These are phyloP conservation scores for Nemania sp. DNA, from an alignment of 2,329 filamentous ascomycete species.

Conservation along the genomic window DNA sequence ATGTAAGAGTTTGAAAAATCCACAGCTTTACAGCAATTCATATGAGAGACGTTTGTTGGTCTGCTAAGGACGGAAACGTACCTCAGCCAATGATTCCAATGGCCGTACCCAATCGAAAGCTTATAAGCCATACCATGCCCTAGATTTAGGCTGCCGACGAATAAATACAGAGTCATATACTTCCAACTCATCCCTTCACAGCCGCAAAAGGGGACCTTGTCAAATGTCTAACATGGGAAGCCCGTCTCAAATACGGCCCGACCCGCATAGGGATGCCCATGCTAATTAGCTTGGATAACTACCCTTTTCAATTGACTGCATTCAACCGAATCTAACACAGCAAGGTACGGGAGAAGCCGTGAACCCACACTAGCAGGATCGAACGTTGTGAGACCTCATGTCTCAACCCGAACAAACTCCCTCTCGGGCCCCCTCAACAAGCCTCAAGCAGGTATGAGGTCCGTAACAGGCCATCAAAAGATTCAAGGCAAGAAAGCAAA, in stretches of 20 bases:
- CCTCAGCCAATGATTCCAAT: neutral
- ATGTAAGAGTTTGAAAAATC: neutral
- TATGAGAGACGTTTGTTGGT: neutral
- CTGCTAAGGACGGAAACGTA: neutral
- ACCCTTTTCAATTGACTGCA: neutral
- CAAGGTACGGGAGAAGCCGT: neutral
- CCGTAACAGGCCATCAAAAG: neutral
- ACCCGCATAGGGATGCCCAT: constrained; percentile 7
- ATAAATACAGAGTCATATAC: constrained; percentile 48
- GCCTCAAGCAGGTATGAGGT: neutral
- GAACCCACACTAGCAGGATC: neutral
- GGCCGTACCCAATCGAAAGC: constrained; percentile 44
- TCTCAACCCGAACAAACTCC: constrained; percentile 16
- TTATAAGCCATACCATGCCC: constrained; percentile 52
- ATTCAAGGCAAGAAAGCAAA: neutral
- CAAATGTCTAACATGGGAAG: neutral
- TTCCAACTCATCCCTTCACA: constrained; percentile 49
- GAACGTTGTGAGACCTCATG: constrained; percentile 18
- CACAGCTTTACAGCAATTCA: neutral
- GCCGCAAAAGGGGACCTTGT: constrained; percentile 26
- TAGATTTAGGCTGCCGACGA: constrained; percentile 53
- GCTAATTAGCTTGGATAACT: neutral
- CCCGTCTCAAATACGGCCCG: constrained; percentile 14
- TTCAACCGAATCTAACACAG: constrained; percentile 1
- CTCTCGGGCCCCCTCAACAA: neutral